A percentile compares a stretch with the other conserved stretches of the same genome.
phyloP scores from a whole-genome alignment of 2,329 filamentous ascomycete species.

The Fusarium poae region DNA sequence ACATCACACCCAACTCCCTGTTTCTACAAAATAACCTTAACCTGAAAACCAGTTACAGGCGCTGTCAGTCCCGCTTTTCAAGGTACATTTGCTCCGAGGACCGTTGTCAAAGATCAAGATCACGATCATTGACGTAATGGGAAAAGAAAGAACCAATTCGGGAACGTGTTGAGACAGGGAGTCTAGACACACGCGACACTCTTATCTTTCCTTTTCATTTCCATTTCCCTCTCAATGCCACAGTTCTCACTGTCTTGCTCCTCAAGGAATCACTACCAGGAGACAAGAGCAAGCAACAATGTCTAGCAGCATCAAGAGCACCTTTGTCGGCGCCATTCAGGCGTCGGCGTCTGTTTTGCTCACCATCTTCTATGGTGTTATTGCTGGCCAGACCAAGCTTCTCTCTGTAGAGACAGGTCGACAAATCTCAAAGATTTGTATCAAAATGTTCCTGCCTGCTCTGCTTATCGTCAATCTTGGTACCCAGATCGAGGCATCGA shows the following conservation, averaged over 20 bases:
- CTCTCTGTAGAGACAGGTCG: constrained; percentile 35
- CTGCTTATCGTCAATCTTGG: constrained; percentile 35
- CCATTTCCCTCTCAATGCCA: not conserved
- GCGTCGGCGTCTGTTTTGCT: constrained; percentile 38
- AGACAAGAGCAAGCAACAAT: constrained; percentile 1
- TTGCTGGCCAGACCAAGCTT: constrained; percentile 30
- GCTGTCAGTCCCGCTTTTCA: constrained; percentile 9
- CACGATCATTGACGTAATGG: constrained; percentile 26
- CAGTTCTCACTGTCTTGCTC: not conserved
- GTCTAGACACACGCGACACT: not conserved
- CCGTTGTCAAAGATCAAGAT: not conserved
- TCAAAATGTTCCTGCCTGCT: constrained; percentile 39
- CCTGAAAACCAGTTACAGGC: constrained; percentile 2
- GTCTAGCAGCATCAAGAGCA: constrained; percentile 28
- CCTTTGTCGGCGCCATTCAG: constrained; percentile 37
- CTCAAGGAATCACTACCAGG: not conserved
- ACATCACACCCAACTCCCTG: not conserved
- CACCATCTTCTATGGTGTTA: constrained; percentile 35
- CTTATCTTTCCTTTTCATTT: no score
- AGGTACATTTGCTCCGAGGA: constrained; percentile 29
- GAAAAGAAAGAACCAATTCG: not conserved
- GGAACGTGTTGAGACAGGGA: not conserved
- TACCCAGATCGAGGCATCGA: constrained; percentile 26
- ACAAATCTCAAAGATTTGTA: constrained; percentile 36
- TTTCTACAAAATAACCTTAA: constrained; percentile 25